Evolutionary conservation across 306 rosid genomes (phyloP).

Genomic region (Pyrus bretschneideri): DNA sequence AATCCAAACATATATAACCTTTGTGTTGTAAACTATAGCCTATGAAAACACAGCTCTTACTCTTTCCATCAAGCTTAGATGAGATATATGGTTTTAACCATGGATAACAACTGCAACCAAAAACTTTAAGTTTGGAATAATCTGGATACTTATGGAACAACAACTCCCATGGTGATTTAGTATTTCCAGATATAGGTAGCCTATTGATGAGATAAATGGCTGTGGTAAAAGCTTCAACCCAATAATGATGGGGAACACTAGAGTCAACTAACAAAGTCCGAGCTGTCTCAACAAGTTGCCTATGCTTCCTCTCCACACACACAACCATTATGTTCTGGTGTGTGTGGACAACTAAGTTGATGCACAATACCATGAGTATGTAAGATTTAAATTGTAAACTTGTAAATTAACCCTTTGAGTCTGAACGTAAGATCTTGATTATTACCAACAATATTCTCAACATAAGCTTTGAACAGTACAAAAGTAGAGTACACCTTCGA

Average conservation of each 20-base stretch:
- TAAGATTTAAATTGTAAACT: background rate
- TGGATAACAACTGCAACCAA: background rate
- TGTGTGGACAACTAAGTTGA: background rate
- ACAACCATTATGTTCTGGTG: background rate
- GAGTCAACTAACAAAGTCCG: background rate
- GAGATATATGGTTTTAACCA: background rate
- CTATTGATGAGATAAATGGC: background rate
- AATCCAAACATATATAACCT: background rate
- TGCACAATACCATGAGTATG: background rate
- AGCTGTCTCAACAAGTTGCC: background rate
- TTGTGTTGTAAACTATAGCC: background rate
- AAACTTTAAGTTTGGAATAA: background rate
- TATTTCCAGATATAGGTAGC: background rate
- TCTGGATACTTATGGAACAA: background rate
- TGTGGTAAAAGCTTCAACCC: background rate
- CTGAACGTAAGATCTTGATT: no score
- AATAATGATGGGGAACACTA: background rate
- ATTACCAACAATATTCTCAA: background rate
- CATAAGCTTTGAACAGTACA: background rate
- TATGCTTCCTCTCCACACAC: background rate
- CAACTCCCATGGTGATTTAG: background rate
- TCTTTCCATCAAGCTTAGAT: background rate
- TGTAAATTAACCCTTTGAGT: background rate
- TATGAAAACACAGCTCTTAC: background rate
- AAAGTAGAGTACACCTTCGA: background rate